Evolutionary conservation across 1,284 basidiomycete species (phyloP), one percentile per base, ranked within the genome.

Genomic region (Psilocybe mexicana): DNA sequence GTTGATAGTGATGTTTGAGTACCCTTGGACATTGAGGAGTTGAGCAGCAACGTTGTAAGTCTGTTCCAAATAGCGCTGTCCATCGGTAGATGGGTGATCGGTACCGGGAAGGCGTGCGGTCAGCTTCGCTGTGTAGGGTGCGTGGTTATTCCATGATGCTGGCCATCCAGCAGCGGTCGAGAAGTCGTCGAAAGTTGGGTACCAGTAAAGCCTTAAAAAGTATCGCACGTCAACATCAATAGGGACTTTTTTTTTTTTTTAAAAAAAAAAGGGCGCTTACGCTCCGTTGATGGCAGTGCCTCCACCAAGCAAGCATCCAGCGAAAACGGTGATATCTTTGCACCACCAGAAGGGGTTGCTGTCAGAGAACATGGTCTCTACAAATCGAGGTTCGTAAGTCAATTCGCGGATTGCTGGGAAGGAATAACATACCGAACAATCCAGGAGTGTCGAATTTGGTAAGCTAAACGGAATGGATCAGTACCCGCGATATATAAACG

Each of bases 361-460:
- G 58, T 84, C 83, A 2, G 78, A 75, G 71, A 87, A 87, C 80
- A 86, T 80, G 14, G 80, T 78, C 69, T 87, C 84, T 74, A 51
- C 40, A 24, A 25, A 25, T 24, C 3, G 7, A 44, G 45, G 3
- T 51, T 18, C 35, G 36, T 40, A 14, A 36, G 24, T 24, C 14
- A 6, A 0, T 18, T 10, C 35, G n/a, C 12, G 48, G 24, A 38
- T 35, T 48, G 24, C 18, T 24, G 7, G 43, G 33, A 7, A 2
- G 2, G 5, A 10, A 10, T 11, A 40, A 57, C 69, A 14, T 52
- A 75, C 74, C 75, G 65, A 86, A 86, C 45, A 85, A 65, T 58
- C 85, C 85, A 18, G 85, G 84, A 52, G 86, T 74, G 62, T 87
- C 85, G 65, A 86, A 87, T 61, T 85, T 85, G 10, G 85, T 87